phyloP scores from a whole-genome alignment of 768 basidiomycete genomes.

The Holtermanniella nyarrowii region DNA sequence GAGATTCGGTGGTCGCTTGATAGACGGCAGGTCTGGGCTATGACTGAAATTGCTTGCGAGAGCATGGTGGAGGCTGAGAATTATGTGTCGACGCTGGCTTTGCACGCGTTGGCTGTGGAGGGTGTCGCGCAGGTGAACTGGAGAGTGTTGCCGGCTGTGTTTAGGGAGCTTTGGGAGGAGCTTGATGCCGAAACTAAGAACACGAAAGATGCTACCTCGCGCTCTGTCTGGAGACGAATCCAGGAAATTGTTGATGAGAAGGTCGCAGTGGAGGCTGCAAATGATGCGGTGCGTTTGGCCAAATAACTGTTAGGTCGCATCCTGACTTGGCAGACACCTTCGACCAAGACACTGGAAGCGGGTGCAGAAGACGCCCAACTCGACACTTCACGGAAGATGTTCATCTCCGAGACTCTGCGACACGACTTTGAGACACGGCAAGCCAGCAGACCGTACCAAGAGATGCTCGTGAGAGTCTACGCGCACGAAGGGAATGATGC shows the following conservation, averaged over 20 bases:
- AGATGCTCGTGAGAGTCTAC: conserved; percentile 71
- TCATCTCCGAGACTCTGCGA: conserved; percentile 49
- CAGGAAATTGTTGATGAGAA: conserved; percentile 50
- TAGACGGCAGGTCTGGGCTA: conserved; percentile 55
- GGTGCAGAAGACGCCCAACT: background rate
- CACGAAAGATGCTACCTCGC: conserved; percentile 56
- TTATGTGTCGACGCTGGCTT: conserved; percentile 73
- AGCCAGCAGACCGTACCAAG: conserved; percentile 59
- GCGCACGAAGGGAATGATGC: background rate
- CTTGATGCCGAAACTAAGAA: conserved; percentile 57
- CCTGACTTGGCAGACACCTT: no score
- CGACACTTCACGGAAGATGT: background rate
- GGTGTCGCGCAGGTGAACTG: conserved; percentile 49
- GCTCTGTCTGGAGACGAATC: conserved; percentile 61
- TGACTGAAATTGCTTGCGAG: conserved; percentile 75
- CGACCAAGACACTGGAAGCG: background rate
- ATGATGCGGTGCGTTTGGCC: background rate
- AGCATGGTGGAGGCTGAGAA: conserved; percentile 74
- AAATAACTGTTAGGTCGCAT: no score
- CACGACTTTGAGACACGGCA: conserved; percentile 55
- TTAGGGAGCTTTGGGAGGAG: conserved; percentile 86
- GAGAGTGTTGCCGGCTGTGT: conserved; percentile 66
- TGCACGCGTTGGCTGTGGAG: conserved; percentile 56
- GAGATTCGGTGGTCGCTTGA: conserved; percentile 60
- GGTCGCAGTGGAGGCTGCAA: conserved; percentile 1